Evolutionary conservation across 768 basidiomycete genomes (phyloP).

Genomic region (Tricholoma flavovirens): DNA sequence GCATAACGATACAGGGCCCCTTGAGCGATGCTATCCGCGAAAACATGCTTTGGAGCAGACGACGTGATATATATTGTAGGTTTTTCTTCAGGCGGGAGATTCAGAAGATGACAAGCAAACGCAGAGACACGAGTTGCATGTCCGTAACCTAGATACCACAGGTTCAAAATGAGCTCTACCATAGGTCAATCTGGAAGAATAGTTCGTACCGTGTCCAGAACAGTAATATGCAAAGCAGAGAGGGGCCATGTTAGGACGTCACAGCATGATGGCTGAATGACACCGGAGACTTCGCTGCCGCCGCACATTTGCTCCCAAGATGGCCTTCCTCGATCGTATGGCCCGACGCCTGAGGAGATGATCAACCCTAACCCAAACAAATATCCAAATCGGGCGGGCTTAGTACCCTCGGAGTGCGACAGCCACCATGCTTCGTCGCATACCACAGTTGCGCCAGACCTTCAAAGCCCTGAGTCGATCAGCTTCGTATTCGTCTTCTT

Average conservation of each 20-base stretch:
- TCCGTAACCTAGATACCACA: constrained; percentile 54
- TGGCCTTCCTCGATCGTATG: not conserved
- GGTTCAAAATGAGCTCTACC: constrained; percentile 2
- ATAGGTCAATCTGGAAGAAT: not conserved
- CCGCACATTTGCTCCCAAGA: not conserved
- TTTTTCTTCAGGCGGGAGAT: constrained; percentile 29
- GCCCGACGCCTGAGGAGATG: not conserved
- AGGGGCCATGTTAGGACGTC: constrained; percentile 14
- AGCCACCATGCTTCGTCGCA: constrained; percentile 36
- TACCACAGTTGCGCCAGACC: constrained; percentile 26
- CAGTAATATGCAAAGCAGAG: constrained; percentile 62
- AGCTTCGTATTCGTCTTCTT: constrained; percentile 19
- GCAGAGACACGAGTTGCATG: constrained; percentile 82
- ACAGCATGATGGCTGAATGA: not conserved
- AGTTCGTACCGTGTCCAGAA: constrained; percentile 60
- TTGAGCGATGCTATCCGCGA: constrained; percentile 52
- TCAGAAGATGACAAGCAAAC: constrained; percentile 54
- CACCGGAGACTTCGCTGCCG: not conserved
- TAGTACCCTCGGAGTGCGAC: not conserved
- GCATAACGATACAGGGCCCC: constrained; percentile 68
- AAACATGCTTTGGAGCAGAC: constrained; percentile 68
- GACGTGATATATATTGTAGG: constrained; percentile 62
- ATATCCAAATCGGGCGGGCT: not conserved
- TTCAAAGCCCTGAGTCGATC: constrained; percentile 24
- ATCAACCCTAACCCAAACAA: too few species aligned